Evolutionary conservation across 2,329 filamentous ascomycete species (phyloP).

Genomic region (Colletotrichum sp.): DNA sequence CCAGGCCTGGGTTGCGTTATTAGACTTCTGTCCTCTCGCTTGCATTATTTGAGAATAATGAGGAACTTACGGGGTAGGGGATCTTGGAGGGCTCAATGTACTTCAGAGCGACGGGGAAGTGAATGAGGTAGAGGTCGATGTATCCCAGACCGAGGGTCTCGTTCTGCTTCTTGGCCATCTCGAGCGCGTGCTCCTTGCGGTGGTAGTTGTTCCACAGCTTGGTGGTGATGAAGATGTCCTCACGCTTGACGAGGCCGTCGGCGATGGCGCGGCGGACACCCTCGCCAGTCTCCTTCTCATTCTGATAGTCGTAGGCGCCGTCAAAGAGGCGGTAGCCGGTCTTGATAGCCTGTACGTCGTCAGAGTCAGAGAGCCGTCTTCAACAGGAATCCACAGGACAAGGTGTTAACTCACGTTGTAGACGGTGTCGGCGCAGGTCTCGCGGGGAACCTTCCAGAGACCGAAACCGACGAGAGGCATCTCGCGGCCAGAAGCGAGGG

Average conservation of each 20-base stretch:
- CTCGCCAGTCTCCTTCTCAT: conserved; percentile 69
- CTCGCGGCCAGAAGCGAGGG: conserved; percentile 48
- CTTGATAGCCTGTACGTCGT: conserved; percentile 46
- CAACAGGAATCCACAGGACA: rapidly evolving
- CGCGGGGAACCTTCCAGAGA: conserved; percentile 70
- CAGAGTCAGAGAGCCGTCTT: background rate
- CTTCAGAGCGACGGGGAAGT: conserved; percentile 57
- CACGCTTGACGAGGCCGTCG: conserved; percentile 69
- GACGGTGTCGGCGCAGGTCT: conserved; percentile 56
- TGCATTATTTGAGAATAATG: background rate
- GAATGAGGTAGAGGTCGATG: conserved; percentile 73
- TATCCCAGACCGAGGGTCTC: conserved; percentile 69
- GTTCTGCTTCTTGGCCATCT: conserved; percentile 65
- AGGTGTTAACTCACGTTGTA: conserved; percentile 51
- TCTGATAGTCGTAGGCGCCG: conserved; percentile 63
- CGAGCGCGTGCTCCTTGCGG: conserved; percentile 64
- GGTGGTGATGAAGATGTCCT: conserved; percentile 83
- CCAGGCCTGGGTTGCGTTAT: conserved; percentile 22
- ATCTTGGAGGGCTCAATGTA: conserved; percentile 46
- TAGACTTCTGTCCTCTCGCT: rapidly evolving
- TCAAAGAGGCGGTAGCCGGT: conserved; percentile 58
- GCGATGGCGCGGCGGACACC: conserved; percentile 63
- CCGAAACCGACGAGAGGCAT: conserved; percentile 69
- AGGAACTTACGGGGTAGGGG: conserved; percentile 35
- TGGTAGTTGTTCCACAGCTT: conserved; percentile 89